Base-by-base conservation (phyloP, 331 rosid species). In the Telfairia occidentalis region DNA sequence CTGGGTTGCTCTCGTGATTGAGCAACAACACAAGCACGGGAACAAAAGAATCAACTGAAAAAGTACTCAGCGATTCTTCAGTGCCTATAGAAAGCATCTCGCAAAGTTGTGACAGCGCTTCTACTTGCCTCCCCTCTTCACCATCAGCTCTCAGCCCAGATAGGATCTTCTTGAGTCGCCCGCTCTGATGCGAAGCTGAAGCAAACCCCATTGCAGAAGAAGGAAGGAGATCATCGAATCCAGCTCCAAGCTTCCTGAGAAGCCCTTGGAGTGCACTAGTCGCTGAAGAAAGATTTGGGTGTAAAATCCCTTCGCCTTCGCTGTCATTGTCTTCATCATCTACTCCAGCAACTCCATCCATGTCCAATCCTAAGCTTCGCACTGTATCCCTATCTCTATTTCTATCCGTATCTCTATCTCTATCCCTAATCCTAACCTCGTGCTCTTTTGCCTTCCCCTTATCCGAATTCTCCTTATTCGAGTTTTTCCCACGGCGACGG, bases 51-150 rank as follows among this genome's bases (percentile, higher is more conserved):
- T 92, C 97, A 55, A 92, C 98, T 0, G 98, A 85, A 70, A 92
- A 92, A 0, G 96, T 89, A 78, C 97, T 90, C 4, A 92, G 82
- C 0, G 98, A 92, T n/a, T 92, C 98, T 80, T 92, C 98, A 0
- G 98, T 92, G 75, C 98, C 96, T 79, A 92, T 92, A 0, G 98
- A 92, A 9, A 92, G 93, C 94, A 92, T 86, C 21, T 92, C 98
- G 71, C 98, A 92, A 0, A 92, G 88, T 83, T 92, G 98, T 0
- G 98, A 89, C 84, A 92, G 43, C 2, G 98, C 92, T 81, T 92
- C 98, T 1, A 92, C 98, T 86, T 92, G 98, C 72, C 79, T 76
- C 7, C 97, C 98, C 85, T 92, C 97, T 76, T 92, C 98, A 12
- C 96, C 92, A 40, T 92, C 98, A 0, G 97, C 96, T 58, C 98